These are phyloP conservation scores for Hypseocharis bilobata DNA, from an alignment of 441 rosid genomes.

Conservation along the genomic window DNA sequence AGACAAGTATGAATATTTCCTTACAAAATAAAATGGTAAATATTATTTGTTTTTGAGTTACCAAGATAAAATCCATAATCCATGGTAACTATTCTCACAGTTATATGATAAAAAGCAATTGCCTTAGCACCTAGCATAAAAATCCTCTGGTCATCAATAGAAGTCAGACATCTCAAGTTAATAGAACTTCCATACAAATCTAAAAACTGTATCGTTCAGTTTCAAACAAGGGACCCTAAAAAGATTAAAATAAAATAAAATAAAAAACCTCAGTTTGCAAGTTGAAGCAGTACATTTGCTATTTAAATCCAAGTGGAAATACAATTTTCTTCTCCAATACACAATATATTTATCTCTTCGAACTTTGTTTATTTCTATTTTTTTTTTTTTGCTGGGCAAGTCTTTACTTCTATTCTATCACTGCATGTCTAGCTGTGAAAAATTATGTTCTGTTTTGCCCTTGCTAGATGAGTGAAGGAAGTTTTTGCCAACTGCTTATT, in stretches of 20 bases:
- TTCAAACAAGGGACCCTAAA: neutral
- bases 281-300: neutral
- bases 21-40: neutral
- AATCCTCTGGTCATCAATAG: neutral
- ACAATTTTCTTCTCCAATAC: neutral
- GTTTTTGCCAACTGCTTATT: neutral
- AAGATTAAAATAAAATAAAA: neutral
- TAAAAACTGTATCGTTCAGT: neutral
- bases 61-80: neutral
- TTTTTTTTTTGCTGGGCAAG: too few relatives aligned
- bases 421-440: neutral
- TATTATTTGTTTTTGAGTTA: neutral
- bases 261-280: neutral
- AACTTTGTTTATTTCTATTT: too few relatives aligned
- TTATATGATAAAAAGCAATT: too few relatives aligned
- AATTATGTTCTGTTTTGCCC: neutral
- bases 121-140: neutral
- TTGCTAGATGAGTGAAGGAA: neutral
- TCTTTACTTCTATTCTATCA: neutral
- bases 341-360: too few relatives aligned
- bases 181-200: neutral
- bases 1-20: slow-evolving; percentile 14
- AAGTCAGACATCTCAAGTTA: neutral
- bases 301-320: neutral
- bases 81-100: neutral